Conservation (phyloP, 352 stramenopile species). For the Pythium aristosporum region DNA sequence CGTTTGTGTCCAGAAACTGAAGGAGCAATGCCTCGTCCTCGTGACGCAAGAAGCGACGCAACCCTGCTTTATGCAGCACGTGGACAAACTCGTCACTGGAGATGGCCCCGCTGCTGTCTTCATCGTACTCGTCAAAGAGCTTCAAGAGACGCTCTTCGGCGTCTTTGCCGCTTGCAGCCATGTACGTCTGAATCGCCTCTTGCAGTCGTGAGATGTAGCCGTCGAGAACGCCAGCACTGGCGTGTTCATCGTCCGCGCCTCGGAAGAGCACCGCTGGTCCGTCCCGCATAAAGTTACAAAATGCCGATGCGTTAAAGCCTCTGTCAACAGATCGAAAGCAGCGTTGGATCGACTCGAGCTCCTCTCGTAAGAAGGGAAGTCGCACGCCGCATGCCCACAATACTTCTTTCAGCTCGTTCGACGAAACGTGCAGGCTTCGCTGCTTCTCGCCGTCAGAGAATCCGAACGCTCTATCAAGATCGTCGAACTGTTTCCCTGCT, state of each 20-base stretch:
- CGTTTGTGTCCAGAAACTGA: conserved; percentile 67
- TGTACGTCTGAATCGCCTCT: conserved; percentile 51
- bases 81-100: conserved; percentile 64
- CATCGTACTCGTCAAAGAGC: conserved; percentile 59
- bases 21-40: conserved; percentile 67
- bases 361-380: conserved; percentile 69
- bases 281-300: conserved; percentile 52
- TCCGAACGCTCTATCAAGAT: conserved; percentile 48
- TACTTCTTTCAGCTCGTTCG: conserved; percentile 70
- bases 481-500: conserved; percentile 34
- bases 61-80: conserved; percentile 59
- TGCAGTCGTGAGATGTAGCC: conserved; percentile 57
- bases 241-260: conserved; percentile 20
- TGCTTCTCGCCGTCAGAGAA: conserved; percentile 36
- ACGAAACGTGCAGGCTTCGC: conserved; percentile 40
- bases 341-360: conserved; percentile 52
- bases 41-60: conserved; percentile 55
- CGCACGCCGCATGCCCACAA: conserved; percentile 61
- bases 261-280: conserved; percentile 50
- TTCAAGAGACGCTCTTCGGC: conserved; percentile 39
- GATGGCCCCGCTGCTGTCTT: conserved; percentile 51
- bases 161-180: conserved; percentile 53
- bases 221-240: conserved; percentile 36
- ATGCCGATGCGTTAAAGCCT: conserved; percentile 53
- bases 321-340: conserved; percentile 48